A percentile compares a stretch with the other conserved stretches of the same genome.
Conservation (phyloP, 1,284 basidiomycete genomes). For the Tilletia walkeri region DNA sequence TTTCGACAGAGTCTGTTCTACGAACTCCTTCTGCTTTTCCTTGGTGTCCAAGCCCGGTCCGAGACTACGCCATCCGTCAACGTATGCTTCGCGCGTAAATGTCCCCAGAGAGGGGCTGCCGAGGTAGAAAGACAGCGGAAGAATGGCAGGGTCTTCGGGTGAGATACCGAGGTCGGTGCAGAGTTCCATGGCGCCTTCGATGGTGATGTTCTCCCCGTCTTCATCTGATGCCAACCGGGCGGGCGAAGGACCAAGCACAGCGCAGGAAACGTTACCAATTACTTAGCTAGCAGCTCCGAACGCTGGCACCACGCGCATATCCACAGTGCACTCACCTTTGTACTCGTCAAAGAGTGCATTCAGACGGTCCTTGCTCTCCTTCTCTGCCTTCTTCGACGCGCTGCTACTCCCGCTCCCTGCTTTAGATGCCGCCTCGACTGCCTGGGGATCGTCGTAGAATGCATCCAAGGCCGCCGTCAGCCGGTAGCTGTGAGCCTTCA, state of each 20-base stretch:
- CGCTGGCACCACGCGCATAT: too few relatives aligned
- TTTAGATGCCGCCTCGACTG: constrained; percentile 36
- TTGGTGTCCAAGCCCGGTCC: constrained; percentile 34
- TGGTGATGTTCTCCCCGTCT: constrained; percentile 40
- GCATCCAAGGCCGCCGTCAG: constrained; percentile 74
- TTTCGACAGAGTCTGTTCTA: constrained; percentile 32
- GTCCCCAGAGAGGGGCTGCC: constrained; percentile 43
- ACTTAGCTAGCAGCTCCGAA: too few relatives aligned
- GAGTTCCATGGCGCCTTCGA: constrained; percentile 48
- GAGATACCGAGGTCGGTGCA: constrained; percentile 43
- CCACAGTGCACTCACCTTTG: constrained; percentile 63
- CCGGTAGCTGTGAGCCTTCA: constrained; percentile 68
- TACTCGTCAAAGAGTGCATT: constrained; percentile 71
- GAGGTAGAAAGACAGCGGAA: constrained; percentile 53
- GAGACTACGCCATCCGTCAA: constrained; percentile 49
- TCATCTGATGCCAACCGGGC: constrained; percentile 24
- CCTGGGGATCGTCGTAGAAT: constrained; percentile 62
- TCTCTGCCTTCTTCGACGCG: constrained; percentile 25
- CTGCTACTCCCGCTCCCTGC: constrained; percentile 4
- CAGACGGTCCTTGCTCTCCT: constrained; percentile 58
- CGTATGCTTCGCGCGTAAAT: constrained; percentile 39
- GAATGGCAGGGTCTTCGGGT: constrained; percentile 47
- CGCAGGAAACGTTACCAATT: background rate
- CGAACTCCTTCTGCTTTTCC: constrained; percentile 38
- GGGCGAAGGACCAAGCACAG: background rate